phyloP scores from a whole-genome alignment of 768 basidiomycete species.

The Tubosaeta sp. region DNA sequence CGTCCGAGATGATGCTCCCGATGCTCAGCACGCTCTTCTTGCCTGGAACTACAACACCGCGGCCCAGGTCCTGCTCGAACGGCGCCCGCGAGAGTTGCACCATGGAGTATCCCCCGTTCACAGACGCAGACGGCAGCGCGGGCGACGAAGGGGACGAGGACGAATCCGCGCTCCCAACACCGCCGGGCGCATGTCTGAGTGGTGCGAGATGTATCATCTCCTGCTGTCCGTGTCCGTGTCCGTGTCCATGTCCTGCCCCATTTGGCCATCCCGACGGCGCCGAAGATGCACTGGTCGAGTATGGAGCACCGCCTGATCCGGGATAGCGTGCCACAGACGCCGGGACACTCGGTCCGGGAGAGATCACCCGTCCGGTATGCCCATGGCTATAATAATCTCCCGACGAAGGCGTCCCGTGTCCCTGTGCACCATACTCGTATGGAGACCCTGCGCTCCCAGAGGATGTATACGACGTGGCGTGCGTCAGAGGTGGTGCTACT shows the following conservation, averaged over 20 bases:
- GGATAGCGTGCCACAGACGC: slow-evolving; percentile 14
- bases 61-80: slow-evolving; percentile 28
- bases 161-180: slow-evolving; percentile 12
- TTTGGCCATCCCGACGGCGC: slow-evolving; percentile 16
- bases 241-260: slow-evolving; percentile 10
- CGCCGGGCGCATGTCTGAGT: slow-evolving; percentile 21
- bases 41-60: slow-evolving; percentile 19
- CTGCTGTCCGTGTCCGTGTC: slow-evolving; percentile 24
- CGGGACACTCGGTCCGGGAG: slow-evolving; percentile 16
- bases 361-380: slow-evolving; percentile 14
- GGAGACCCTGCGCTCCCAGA: slow-evolving; percentile 21
- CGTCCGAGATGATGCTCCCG: slow-evolving; percentile 64
- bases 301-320: slow-evolving; percentile 3
- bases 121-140: slow-evolving; percentile 16
- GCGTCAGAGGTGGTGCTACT: slow-evolving; percentile 16
- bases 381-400: slow-evolving; percentile 23
- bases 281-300: slow-evolving; percentile 2
- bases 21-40: slow-evolving; percentile 71
- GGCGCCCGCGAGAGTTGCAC: slow-evolving; percentile 31
- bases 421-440: slow-evolving; percentile 21
- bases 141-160: slow-evolving; percentile 29
- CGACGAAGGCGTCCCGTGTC: slow-evolving; percentile 15
- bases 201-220: slow-evolving; percentile 36
- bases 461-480: slow-evolving; percentile 20
- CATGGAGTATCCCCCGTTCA: slow-evolving; percentile 19